These are phyloP conservation scores for Lathyrus aphaca DNA, from an alignment of 306 rosid species.

Conservation along the genomic window DNA sequence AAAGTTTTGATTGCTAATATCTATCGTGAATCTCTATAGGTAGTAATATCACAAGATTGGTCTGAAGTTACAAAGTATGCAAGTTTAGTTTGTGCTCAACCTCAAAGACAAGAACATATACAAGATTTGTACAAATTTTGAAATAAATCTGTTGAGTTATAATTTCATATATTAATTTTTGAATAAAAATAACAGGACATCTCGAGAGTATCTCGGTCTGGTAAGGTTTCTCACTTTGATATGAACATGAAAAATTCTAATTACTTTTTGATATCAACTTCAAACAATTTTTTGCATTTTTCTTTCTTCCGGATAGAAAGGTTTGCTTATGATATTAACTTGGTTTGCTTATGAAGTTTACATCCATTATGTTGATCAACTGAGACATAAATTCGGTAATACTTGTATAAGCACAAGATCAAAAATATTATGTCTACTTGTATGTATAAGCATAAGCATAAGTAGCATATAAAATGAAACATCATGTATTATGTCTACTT, in stretches of 20 bases:
- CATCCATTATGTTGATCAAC: too few species aligned
- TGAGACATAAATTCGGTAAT: too few species aligned
- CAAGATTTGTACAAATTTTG: conserved; percentile 71
- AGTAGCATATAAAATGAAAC: too few species aligned
- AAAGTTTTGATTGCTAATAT: conserved; percentile 37
- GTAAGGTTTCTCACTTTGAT: conserved; percentile 54
- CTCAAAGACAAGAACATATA: conserved; percentile 93
- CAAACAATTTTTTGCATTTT: conserved; percentile 12
- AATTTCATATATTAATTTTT: too few species aligned
- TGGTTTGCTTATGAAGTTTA: too few species aligned
- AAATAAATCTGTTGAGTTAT: too few species aligned
- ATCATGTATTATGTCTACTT: too few species aligned
- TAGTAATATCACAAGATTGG: conserved; percentile 98
- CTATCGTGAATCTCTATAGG: conserved; percentile 54
- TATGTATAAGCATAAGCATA: too few species aligned
- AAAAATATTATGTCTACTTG: too few species aligned
- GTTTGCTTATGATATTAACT: conserved; percentile 82
- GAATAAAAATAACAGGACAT: too few species aligned
- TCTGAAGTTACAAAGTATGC: conserved; percentile 95
- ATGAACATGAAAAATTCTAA: background rate
- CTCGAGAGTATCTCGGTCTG: conserved; percentile 71
- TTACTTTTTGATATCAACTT: background rate
- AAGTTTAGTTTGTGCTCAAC: conserved; percentile 91
- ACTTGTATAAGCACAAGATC: too few species aligned
- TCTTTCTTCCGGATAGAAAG: conserved; percentile 78